These are phyloP conservation scores for Craterostigma plantagineum DNA, from an alignment of 257 asterid genomes.

Conservation along the genomic window DNA sequence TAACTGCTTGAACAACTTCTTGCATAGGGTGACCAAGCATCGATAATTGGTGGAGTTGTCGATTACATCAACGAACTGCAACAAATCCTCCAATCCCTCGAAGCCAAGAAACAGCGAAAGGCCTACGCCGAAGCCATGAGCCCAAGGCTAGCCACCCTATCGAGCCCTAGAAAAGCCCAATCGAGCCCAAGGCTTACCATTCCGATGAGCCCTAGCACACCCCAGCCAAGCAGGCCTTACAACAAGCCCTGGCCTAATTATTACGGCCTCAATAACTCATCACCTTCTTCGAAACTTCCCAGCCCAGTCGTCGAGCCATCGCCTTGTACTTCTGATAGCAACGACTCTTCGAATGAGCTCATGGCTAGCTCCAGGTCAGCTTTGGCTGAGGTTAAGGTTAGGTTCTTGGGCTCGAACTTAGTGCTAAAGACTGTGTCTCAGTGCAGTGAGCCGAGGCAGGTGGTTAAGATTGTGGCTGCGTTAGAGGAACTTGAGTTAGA, in stretches of 20 bases:
- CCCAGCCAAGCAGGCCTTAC: slow-evolving; percentile 35
- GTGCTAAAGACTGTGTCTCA: slow-evolving; percentile 43
- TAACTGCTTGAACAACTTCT: no score
- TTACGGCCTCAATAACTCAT: slow-evolving; percentile 15
- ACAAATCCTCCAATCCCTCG: slow-evolving; percentile 57
- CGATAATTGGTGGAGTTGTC: slow-evolving; percentile 83
- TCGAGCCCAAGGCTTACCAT: slow-evolving; percentile 54
- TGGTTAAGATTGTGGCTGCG: slow-evolving; percentile 38
- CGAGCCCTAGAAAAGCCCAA: slow-evolving; percentile 57
- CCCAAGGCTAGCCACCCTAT: slow-evolving; percentile 31
- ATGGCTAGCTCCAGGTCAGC: slow-evolving; percentile 65
- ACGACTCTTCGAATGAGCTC: slow-evolving; percentile 30
- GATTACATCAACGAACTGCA: slow-evolving; percentile 76
- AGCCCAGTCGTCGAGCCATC: no score
- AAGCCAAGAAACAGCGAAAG: slow-evolving; percentile 73
- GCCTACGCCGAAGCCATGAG: slow-evolving; percentile 27
- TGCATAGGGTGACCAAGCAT: slow-evolving; percentile 97
- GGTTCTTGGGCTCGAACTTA: slow-evolving; percentile 59
- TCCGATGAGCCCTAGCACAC: slow-evolving; percentile 78
- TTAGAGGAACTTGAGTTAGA: slow-evolving; percentile 57
- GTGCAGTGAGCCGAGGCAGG: slow-evolving; percentile 42
- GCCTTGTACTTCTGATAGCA: no score
- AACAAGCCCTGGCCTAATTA: slow-evolving; percentile 19
- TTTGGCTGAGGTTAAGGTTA: slow-evolving; percentile 76
- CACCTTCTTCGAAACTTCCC: slow-evolving; percentile 11